Evolutionary conservation across 176 grass and related monocot species (phyloP), one percentile per base, ranked within the genome.

Genomic region (Eleusine coracana): DNA sequence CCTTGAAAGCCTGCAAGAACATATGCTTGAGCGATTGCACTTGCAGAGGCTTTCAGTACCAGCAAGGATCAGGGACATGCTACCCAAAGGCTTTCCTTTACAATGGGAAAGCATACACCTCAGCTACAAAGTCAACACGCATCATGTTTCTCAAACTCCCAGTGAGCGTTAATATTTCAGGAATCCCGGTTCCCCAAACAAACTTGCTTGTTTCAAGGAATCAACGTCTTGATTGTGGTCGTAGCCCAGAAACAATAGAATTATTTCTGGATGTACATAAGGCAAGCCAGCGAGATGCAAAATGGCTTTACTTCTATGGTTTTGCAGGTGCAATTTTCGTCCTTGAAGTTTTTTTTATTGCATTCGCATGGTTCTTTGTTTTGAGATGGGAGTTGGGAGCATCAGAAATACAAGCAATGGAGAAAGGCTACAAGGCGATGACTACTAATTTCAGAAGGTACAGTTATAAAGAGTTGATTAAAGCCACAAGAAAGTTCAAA

Each of bases 381-480:
- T 59, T 75, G 18, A 75, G 52, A 59, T 15, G 73, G 73, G 73
- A 75, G 73, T 59, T 59, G 20, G 52, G 73, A 75, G 34, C 51
- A 59, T 75, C 73, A 21, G 73, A 75, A 23, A 75, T 55, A 14
- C 31, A 39, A 23, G 73, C 73, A 59, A 9, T 75, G 23, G 50
- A 75, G 34, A 36, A 23, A 75, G 73, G 73, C 31, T 75, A 75
- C 16, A 75, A 39, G 50, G 31, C 37, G 10, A 75, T 75, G 73
- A 55, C 18, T 39, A 75, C 31, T 59, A 75, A 75, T 75, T 75
- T 75, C 52, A 75, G 73, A 40, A 75, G 73, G 56, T 75, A 75
- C 73, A 75, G 73, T 40, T 75, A 59, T 15, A 59, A 37, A 40
- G 73, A 75, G 73, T 59, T 75, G 52, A 34, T 59, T 39, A 75